Evolutionary conservation across 495 filamentous ascomycete species (phyloP).

Genomic region (Niebla homalea): DNA sequence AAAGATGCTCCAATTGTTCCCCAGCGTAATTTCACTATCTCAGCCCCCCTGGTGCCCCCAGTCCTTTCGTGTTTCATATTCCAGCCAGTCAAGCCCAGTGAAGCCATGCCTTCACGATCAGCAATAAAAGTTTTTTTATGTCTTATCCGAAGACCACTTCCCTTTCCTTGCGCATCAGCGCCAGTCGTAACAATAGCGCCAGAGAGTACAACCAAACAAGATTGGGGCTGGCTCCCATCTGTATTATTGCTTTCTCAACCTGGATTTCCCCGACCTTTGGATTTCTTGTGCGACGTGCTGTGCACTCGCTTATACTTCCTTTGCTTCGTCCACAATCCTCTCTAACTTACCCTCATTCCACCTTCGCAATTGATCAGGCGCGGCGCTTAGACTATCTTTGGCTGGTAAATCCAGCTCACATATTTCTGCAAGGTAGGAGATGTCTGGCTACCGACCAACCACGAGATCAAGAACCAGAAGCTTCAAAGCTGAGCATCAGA

Average conservation of each 20-base stretch:
- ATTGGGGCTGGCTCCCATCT: too few species aligned
- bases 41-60: neutral
- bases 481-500: neutral
- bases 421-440: neutral
- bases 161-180: neutral
- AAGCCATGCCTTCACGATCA: neutral
- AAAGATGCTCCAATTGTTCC: too few species aligned
- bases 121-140: neutral
- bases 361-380: neutral
- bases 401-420: neutral
- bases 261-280: too few species aligned
- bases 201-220: neutral
- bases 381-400: neutral
- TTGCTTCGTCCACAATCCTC: neutral
- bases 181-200: neutral
- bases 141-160: neutral
- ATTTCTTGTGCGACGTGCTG: neutral
- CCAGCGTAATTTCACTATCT: neutral
- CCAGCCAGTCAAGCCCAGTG: neutral
- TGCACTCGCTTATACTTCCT: neutral
- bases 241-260: too few species aligned
- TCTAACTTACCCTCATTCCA: neutral
- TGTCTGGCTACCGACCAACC: conserved; percentile 8
- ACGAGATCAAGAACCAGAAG: conserved; percentile 1
- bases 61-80: neutral